Percentiles rank a stretch among this genome's conserved stretches.
Conservation (phyloP, 2,329 filamentous ascomycete genomes). For the Pezicula carpinea region DNA sequence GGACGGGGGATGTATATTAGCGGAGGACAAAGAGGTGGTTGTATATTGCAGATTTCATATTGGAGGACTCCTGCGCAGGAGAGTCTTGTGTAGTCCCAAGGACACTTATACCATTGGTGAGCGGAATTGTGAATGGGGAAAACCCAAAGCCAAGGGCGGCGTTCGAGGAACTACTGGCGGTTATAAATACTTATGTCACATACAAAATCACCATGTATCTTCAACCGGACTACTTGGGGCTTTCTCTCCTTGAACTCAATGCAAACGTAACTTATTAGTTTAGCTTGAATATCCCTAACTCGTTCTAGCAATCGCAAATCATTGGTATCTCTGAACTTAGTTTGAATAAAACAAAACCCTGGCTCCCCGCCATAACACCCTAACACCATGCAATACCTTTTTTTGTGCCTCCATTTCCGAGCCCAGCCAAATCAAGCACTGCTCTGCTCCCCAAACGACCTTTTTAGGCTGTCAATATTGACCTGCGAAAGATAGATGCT, state of each 20-base stretch:
- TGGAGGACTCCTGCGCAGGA: not conserved
- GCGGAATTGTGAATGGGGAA: not conserved
- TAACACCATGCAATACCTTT: too few species aligned
- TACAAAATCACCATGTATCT: too few species aligned
- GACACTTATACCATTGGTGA: not conserved
- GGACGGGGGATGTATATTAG: not conserved
- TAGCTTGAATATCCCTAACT: too few species aligned
- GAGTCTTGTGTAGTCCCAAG: not conserved
- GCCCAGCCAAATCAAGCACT: slow-evolving; percentile 6
- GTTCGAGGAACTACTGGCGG: not conserved
- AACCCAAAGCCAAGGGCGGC: not conserved
- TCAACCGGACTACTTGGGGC: too few species aligned
- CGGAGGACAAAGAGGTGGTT: not conserved
- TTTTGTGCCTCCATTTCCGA: too few species aligned
- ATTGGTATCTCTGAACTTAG: too few species aligned
- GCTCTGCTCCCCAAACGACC: slow-evolving; percentile 25
- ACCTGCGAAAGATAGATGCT: slow-evolving; percentile 53
- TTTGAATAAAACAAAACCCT: too few species aligned
- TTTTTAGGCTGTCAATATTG: slow-evolving; percentile 51
- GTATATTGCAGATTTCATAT: not conserved
- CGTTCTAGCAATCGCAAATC: too few species aligned
- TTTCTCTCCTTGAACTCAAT: too few species aligned
- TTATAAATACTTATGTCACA: not conserved
- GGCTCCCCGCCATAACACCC: not conserved
- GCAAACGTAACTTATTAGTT: too few species aligned